Conservation (phyloP, 23 red algal genomes). For the Chondrus crispus region DNA sequence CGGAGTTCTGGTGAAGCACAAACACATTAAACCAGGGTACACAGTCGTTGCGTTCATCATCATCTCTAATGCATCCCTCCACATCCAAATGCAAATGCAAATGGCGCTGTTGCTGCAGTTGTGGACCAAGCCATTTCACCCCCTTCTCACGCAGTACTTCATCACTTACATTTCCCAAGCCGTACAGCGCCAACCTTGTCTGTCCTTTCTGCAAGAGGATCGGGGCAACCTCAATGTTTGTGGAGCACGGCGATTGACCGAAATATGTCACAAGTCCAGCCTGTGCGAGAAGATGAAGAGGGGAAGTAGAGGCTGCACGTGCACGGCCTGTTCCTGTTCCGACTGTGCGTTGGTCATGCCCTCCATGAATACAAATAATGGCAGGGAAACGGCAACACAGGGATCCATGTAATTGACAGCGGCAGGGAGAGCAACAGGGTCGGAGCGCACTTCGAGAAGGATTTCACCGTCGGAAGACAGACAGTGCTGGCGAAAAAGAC, state of each 20-base stretch:
- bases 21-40: slow-evolving; percentile 77
- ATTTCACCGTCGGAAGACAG: slow-evolving; percentile 39
- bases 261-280: slow-evolving; percentile 86
- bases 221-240: slow-evolving; percentile 64
- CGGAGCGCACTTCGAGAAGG: slow-evolving; percentile 16
- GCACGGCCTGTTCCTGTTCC: slow-evolving; percentile 31
- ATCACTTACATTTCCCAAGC: slow-evolving; percentile 91
- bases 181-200: slow-evolving; percentile 81
- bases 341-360: slow-evolving; percentile 92
- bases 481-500: slow-evolving; percentile 26
- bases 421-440: no score
- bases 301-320: slow-evolving; percentile 44
- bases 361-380: slow-evolving; percentile 95
- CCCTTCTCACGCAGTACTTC: slow-evolving; percentile 79
- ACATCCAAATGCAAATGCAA: neutral
- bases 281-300: slow-evolving; percentile 65
- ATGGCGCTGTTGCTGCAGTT: neutral
- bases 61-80: neutral
- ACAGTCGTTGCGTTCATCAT: neutral
- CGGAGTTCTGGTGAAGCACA: slow-evolving; percentile 92
- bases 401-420: slow-evolving; percentile 85
- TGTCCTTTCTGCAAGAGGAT: slow-evolving; percentile 83
- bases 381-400: slow-evolving; percentile 57
- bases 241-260: slow-evolving; percentile 53
- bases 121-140: slow-evolving; percentile 67